phyloP scores from a whole-genome alignment of 106 monocot genomes.

The Allium fistulosum region DNA sequence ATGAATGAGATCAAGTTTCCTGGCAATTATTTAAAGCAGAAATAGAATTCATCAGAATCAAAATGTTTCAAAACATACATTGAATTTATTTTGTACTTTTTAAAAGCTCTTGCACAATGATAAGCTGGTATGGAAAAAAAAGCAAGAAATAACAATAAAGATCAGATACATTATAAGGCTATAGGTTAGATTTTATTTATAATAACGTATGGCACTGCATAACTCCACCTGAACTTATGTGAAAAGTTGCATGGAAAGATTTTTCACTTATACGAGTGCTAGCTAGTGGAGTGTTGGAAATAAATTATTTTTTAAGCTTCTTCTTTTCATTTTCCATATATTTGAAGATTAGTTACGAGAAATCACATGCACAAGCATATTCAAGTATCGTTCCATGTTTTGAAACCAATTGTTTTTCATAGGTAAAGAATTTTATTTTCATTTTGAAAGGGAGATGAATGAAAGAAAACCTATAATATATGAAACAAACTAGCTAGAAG shows the following conservation, averaged over 20 bases:
- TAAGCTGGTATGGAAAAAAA: background rate
- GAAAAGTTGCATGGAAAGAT: background rate
- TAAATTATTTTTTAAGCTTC: background rate
- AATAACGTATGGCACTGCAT: background rate
- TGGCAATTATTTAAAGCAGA: background rate
- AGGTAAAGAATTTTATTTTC: too few species aligned
- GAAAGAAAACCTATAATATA: background rate
- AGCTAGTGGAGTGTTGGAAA: background rate
- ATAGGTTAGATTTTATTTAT: background rate
- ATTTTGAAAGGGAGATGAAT: background rate
- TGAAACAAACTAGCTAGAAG: background rate
- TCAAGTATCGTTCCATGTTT: too few species aligned
- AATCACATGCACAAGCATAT: background rate
- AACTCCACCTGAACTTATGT: background rate
- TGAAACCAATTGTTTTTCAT: too few species aligned
- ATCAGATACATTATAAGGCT: background rate
- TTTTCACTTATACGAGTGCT: background rate
- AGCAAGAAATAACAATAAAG: background rate
- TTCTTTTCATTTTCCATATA: background rate
- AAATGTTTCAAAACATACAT: background rate
- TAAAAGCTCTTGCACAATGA: background rate
- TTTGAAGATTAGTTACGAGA: background rate
- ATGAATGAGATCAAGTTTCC: slow-evolving; percentile 10
- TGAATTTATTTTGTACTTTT: background rate
- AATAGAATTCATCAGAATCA: background rate